Conservation (phyloP, 1,284 basidiomycete species). For the Apiotrichum veenhuisii region DNA sequence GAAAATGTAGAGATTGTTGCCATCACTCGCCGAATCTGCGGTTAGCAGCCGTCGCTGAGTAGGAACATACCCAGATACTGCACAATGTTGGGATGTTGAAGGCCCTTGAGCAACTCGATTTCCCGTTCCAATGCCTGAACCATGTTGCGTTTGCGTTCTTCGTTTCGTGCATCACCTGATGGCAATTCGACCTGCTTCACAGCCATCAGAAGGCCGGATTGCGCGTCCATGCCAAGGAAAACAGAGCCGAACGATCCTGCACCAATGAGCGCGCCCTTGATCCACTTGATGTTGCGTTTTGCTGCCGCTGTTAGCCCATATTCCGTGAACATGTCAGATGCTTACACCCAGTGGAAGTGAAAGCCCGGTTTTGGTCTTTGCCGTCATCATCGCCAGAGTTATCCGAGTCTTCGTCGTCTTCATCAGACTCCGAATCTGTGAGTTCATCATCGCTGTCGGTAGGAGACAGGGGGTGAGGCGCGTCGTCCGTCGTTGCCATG, state of each 20-base stretch:
- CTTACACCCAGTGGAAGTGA: conserved; percentile 64
- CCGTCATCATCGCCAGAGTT: conserved; percentile 47
- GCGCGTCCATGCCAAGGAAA: conserved; percentile 95
- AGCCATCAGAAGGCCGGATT: conserved; percentile 91
- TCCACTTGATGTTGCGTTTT: conserved; percentile 84
- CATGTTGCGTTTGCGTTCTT: conserved; percentile 93
- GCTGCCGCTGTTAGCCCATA: conserved; percentile 33
- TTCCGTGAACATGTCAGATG: conserved; percentile 1
- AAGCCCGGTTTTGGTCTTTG: conserved; percentile 53
- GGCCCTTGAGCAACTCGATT: conserved; percentile 89
- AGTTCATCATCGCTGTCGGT: conserved; percentile 5
- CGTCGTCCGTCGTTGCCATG: conserved; percentile 51
- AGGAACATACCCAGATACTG: conserved; percentile 80
- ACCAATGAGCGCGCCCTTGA: conserved; percentile 96
- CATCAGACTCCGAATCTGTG: conserved; percentile 39
- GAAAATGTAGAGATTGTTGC: conserved; percentile 92
- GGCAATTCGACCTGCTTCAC: conserved; percentile 98
- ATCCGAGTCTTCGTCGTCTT: conserved; percentile 40
- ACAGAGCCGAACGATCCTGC: conserved; percentile 94
- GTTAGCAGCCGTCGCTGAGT: conserved; percentile 9
- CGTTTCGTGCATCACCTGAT: conserved; percentile 71
- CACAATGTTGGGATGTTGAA: conserved; percentile 96
- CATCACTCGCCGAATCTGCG: conserved; percentile 81
- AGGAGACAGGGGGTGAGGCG: not conserved
- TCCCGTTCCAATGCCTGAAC: conserved; percentile 90